Evolutionary conservation across 352 stramenopile species (phyloP), one percentile per base, ranked within the genome.

Genomic region (Globisporangium abappressorium): DNA sequence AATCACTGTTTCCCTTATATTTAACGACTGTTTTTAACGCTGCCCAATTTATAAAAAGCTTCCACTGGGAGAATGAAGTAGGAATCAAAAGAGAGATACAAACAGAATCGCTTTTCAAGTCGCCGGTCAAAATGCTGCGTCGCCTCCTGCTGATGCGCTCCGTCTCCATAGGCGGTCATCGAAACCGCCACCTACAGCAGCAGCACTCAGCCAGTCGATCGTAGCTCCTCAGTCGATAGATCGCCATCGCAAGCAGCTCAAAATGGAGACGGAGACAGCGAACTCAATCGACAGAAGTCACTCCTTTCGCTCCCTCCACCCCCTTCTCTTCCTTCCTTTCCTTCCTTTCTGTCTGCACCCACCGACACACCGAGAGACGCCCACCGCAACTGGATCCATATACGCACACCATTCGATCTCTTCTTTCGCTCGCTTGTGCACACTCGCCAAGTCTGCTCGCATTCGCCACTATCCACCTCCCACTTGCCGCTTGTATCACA

Each of bases 21-120:
- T 51, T 51, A 51, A 51, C 43, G 43, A 51, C 43, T 51, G 43
- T 51, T 24, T 51, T 20, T 51, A 51, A 51, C 43, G 43, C 43
- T 51, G 43, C 18, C 43, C 43, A 51, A 51, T 51, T 51, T 24
- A 22, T 49, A 49, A 49, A 47, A 47, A 49, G 12, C 43, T 24
- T 49, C 5, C 43, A 49, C 43, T 49, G 43, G 43, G 8, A 51
- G 22, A 51, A 51, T 24, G 18, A 51, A 38, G 30, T 34, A 38
- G 8, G 33, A 38, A 38, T 38, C 33, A 9, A 11, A 38, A 8
- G 33, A 38, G 12, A 41, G 7, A 14, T 41, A 41, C 9, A 12
- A 41, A 41, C 34, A 11, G 34, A 41, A 41, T 41, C 34, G 34
- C 34, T 41, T 41, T 41, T 41, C 36, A 34, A 34, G 30, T 34